Conservation (phyloP, 495 filamentous ascomycete genomes). For the Penicillium argentinense region DNA sequence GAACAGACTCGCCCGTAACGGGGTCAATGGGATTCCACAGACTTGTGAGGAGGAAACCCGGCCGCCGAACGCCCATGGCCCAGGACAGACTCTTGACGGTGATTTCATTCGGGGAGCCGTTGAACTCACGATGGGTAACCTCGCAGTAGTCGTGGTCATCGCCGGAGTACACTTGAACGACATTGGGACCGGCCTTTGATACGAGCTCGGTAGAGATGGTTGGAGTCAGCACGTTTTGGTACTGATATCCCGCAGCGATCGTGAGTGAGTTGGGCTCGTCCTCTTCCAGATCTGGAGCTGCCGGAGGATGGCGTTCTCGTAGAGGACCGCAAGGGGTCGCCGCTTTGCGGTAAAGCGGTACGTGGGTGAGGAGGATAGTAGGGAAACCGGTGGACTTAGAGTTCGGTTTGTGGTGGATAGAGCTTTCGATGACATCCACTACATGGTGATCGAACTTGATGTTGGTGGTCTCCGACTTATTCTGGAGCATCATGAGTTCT, state of each 20-base stretch:
- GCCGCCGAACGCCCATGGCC: conserved; percentile 93
- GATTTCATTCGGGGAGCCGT: conserved; percentile 73
- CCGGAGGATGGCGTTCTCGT: conserved; percentile 76
- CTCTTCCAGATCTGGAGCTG: conserved; percentile 58
- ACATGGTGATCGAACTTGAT: conserved; percentile 51
- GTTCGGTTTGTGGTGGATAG: conserved; percentile 23
- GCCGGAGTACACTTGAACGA: conserved; percentile 79
- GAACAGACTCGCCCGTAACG: conserved; percentile 54
- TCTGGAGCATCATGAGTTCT: conserved; percentile 39
- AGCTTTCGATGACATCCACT: conserved; percentile 25
- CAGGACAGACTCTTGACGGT: conserved; percentile 92
- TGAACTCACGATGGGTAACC: conserved; percentile 68
- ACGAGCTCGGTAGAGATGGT: conserved; percentile 71
- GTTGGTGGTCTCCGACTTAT: conserved; percentile 42
- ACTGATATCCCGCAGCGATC: conserved; percentile 81
- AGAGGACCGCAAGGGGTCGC: conserved; percentile 90
- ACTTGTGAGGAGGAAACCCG: conserved; percentile 85
- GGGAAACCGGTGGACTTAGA: conserved; percentile 57
- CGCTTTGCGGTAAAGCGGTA: conserved; percentile 78
- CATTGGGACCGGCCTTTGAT: conserved; percentile 69
- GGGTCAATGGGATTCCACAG: conserved; percentile 86
- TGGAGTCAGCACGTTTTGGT: conserved; percentile 87
- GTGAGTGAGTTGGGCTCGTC: conserved; percentile 78
- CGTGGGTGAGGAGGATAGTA: conserved; percentile 83
- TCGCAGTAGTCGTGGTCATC: conserved; percentile 99